Conservation (phyloP, 2,329 filamentous ascomycete genomes). For the Thermoascus crustaceus region DNA sequence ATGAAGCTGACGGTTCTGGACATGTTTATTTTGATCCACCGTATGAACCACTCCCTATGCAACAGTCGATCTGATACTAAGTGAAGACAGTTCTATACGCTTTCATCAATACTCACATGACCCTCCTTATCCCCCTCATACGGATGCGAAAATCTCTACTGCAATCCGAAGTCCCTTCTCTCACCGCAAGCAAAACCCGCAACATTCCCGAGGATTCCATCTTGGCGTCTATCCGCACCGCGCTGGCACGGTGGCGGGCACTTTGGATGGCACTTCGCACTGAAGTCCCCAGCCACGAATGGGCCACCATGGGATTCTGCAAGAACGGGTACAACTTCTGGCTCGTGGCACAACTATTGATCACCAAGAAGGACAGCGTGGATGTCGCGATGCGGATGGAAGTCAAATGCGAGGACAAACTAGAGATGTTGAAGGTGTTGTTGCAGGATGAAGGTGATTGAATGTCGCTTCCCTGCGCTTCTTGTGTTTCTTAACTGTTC, state of each 20-base stretch:
- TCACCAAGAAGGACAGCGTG: constrained; percentile 35
- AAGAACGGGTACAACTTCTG: constrained; percentile 37
- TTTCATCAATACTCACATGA: constrained; percentile 36
- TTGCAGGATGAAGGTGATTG: constrained; percentile 28
- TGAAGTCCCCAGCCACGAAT: constrained; percentile 25
- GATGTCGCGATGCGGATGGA: constrained; percentile 38
- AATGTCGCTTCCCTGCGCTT: no score
- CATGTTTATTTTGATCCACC: constrained; percentile 37
- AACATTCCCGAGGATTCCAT: constrained; percentile 23
- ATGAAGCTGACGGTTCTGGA: constrained; percentile 28
- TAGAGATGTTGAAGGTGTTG: constrained; percentile 34
- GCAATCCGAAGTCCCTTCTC: constrained; percentile 5
- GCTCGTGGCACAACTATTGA: constrained; percentile 34
- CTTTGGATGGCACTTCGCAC: constrained; percentile 28
- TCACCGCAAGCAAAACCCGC: constrained; percentile 3
- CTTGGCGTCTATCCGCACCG: constrained; percentile 24
- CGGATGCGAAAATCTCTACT: constrained; percentile 12
- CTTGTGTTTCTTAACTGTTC: no score
- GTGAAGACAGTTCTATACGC: constrained; percentile 28
- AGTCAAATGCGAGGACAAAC: constrained; percentile 37
- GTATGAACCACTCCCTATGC: constrained; percentile 16
- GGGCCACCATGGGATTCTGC: constrained; percentile 35
- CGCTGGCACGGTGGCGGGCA: constrained; percentile 31
- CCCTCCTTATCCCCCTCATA: constrained; percentile 23
- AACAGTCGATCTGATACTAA: neutral